Evolutionary conservation across 2,329 filamentous ascomycete genomes (phyloP), one percentile per base, ranked within the genome.

Genomic region (Catunica adiposa): DNA sequence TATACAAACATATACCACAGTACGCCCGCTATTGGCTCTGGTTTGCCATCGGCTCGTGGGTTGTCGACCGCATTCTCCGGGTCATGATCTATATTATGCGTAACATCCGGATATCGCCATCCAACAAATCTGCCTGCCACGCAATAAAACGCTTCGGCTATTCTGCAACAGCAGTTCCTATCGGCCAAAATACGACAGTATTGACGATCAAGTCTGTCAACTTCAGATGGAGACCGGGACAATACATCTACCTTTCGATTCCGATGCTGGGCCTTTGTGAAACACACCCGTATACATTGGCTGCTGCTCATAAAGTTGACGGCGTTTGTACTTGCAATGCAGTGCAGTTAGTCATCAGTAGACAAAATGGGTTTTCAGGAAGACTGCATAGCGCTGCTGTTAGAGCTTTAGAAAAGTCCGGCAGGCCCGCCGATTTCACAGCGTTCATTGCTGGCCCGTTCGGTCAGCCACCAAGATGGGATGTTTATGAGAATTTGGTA

Each of bases 1-100:
- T 85, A 8, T 79, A 82, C 61, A 67, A 74, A 38, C 83, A 87
- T 63, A 73, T 83, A 2, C 82, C 83, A 1, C 62, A 63, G 6
- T 74, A 76, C 51, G 76, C 81, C 5, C 71, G 69, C 26, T 78
- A 79, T 63, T 79, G 83, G 55, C 67, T 86, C 38, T 86, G 81
- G 81, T 77, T 84, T 60, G 73, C 80, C 11, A 69, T 86, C 17
- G 78, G 74, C 1, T 72, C 82, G 1, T 71, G 84, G 42, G 77
- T 72, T 53, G 77, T 82, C 58, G 83, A 86, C 61, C 74, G 82
- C 2, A 67, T 72, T n/a, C 73, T 74, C 55, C 73, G 79, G 53
- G 64, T 71, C 61, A 61, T 66, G 1, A 59, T 76, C 56, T 65
- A 80, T 0, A 56, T 75, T 0, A 76, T 73, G 71, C 73, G 74